A percentile compares a stretch with the other conserved stretches of the same genome.
These are phyloP conservation scores for Prunus armeniaca DNA, from an alignment of 306 rosid genomes.

Conservation along the genomic window DNA sequence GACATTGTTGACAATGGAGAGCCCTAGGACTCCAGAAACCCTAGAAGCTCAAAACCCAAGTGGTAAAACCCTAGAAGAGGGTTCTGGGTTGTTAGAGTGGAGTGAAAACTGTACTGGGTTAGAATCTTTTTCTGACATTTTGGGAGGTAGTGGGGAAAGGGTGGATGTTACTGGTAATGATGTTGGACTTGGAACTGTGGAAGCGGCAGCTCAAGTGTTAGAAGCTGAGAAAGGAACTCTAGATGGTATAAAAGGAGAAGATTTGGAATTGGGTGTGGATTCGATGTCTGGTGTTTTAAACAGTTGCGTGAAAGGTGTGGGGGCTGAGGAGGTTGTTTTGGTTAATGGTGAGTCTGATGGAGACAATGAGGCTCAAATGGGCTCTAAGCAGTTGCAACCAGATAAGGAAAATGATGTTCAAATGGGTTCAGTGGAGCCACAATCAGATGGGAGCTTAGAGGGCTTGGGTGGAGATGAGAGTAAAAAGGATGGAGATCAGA, in stretches of 20 bases:
- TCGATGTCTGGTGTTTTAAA: neutral
- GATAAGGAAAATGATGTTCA: neutral
- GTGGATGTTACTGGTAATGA: conserved; percentile 14
- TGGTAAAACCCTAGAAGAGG: conserved; percentile 23
- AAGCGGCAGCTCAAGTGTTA: conserved; percentile 5
- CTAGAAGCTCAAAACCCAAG: conserved; percentile 35
- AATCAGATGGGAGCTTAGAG: neutral
- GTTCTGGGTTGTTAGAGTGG: conserved; percentile 30
- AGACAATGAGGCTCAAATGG: conserved; percentile 16
- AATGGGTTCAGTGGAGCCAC: neutral
- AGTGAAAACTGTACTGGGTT: conserved; percentile 20
- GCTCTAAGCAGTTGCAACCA: neutral
- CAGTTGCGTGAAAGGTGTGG: conserved; percentile 10
- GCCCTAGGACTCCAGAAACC: conserved; percentile 45
- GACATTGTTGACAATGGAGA: conserved; percentile 32
- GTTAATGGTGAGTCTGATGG: conserved; percentile 12
- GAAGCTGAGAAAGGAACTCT: neutral
- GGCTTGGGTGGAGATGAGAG: conserved; percentile 9
- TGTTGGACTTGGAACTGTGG: conserved; percentile 20
- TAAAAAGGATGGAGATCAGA: conserved; percentile 8
- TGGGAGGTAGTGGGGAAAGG: conserved; percentile 14
- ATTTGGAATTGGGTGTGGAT: conserved; percentile 7
- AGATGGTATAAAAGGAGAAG: conserved; percentile 6
- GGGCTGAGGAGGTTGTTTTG: conserved; percentile 14
- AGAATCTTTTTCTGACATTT: conserved; percentile 14